phyloP scores from a whole-genome alignment of 768 basidiomycete species.

The Mycena amicta region DNA sequence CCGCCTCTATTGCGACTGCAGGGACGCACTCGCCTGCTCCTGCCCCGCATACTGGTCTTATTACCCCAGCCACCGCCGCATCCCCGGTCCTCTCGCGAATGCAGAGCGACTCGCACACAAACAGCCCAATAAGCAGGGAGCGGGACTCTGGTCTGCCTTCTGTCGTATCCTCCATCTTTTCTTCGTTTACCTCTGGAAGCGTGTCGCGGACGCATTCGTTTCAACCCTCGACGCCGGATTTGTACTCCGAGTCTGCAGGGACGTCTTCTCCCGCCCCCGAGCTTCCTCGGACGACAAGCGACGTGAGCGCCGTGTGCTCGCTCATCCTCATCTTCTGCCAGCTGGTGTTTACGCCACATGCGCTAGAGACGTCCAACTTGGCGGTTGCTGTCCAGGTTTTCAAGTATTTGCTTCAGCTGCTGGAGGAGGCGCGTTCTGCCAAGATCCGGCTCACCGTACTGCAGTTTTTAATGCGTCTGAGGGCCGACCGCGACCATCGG shows the following conservation, averaged over 20 bases:
- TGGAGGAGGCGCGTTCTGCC: constrained; percentile 48
- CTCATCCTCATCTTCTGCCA: constrained; percentile 70
- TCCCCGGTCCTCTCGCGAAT: constrained; percentile 62
- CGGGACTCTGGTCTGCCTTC: constrained; percentile 48
- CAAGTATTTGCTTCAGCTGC: constrained; percentile 49
- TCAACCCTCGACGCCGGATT: constrained; percentile 43
- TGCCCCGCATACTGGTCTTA: constrained; percentile 23
- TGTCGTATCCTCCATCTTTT: constrained; percentile 62
- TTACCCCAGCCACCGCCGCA: constrained; percentile 37
- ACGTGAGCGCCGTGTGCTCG: constrained; percentile 63
- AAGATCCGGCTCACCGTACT: constrained; percentile 71
- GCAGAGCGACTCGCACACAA: constrained; percentile 53
- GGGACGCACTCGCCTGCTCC: constrained; percentile 41
- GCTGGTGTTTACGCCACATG: constrained; percentile 68
- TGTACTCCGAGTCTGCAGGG: constrained; percentile 32
- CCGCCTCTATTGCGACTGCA: constrained; percentile 39
- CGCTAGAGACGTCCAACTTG: constrained; percentile 48
- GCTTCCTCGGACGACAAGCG: constrained; percentile 40
- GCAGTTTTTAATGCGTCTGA: constrained; percentile 85
- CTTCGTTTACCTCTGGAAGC: constrained; percentile 57
- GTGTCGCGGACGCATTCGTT: constrained; percentile 62
- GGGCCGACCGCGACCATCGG: constrained; percentile 89
- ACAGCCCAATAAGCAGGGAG: constrained; percentile 27
- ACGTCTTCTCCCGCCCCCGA: constrained; percentile 28
- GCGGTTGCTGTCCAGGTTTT: constrained; percentile 59